These are phyloP conservation scores for Ceratobasidium sp. DNA, from an alignment of 1,284 basidiomycete genomes.

Conservation along the genomic window DNA sequence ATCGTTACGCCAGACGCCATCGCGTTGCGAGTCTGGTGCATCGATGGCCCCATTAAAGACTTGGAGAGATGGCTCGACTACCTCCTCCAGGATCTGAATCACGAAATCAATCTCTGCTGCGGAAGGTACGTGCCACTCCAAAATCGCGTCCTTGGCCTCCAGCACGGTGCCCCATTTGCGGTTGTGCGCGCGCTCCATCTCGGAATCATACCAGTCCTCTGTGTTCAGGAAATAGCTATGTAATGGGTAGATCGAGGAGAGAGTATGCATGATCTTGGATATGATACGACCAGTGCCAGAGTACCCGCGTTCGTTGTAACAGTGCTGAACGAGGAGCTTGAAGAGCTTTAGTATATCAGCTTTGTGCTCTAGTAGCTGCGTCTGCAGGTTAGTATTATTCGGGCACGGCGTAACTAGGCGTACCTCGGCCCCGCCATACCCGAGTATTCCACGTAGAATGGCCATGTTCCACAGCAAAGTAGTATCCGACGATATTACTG, in stretches of 20 bases:
- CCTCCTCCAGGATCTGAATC: conserved; percentile 80
- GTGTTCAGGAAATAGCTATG: conserved; percentile 89
- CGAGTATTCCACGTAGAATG: conserved; percentile 82
- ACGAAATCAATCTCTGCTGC: conserved; percentile 84
- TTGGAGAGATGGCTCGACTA: conserved; percentile 76
- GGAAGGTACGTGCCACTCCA: conserved; percentile 91
- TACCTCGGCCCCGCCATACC: conserved; percentile 76
- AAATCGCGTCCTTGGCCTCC: conserved; percentile 80
- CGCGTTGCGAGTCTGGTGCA: conserved; percentile 68
- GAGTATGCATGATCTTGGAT: conserved; percentile 80
- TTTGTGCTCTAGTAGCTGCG: conserved; percentile 79
- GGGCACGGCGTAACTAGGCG: conserved; percentile 51
- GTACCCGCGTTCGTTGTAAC: conserved; percentile 92
- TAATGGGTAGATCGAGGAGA: conserved; percentile 83
- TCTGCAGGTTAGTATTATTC: conserved; percentile 43
- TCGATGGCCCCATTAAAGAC: conserved; percentile 76
- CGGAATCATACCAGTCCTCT: conserved; percentile 83
- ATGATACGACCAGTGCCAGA: conserved; percentile 85
- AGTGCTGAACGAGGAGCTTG: conserved; percentile 78
- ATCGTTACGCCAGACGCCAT: conserved; percentile 86
- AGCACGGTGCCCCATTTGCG: conserved; percentile 87
- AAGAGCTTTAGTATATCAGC: conserved; percentile 78
- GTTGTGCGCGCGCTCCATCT: conserved; percentile 80
- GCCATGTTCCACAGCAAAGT: conserved; percentile 94
- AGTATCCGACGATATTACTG: conserved; percentile 87